phyloP scores from a whole-genome alignment of 305 asterid species.

The Euphrasia arctica region DNA sequence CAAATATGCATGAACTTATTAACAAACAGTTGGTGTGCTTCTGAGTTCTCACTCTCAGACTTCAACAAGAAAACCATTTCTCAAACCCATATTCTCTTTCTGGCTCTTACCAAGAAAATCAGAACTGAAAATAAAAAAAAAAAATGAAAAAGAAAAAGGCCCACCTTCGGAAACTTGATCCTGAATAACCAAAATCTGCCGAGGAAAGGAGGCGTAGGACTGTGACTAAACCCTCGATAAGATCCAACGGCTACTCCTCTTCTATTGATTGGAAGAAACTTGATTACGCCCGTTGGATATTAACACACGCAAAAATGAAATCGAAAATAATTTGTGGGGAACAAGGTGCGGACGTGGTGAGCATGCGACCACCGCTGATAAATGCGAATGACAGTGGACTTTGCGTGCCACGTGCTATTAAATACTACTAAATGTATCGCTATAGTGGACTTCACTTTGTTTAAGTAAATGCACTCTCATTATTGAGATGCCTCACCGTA shows the following conservation, averaged over 20 bases:
- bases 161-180: constrained; percentile 8
- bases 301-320: background rate
- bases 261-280: background rate
- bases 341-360: background rate
- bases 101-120: background rate
- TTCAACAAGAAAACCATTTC: background rate
- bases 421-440: too few relatives aligned
- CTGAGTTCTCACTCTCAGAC: too few relatives aligned
- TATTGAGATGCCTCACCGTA: too few relatives aligned
- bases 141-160: background rate
- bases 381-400: too few relatives aligned
- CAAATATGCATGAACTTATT: constrained; percentile 6
- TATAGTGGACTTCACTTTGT: too few relatives aligned
- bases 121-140: background rate
- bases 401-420: too few relatives aligned
- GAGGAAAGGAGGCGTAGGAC: constrained; percentile 30
- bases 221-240: constrained; percentile 27
- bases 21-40: constrained; percentile 1
- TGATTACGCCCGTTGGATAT: constrained; percentile 16
- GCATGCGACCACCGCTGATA: background rate
- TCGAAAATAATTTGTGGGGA: constrained; percentile 1
- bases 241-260: constrained; percentile 26
- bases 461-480: too few relatives aligned
- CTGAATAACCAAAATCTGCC: background rate
- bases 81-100: background rate